phyloP scores from a whole-genome alignment of 2,329 filamentous ascomycete species.

The Nemania abortiva region DNA sequence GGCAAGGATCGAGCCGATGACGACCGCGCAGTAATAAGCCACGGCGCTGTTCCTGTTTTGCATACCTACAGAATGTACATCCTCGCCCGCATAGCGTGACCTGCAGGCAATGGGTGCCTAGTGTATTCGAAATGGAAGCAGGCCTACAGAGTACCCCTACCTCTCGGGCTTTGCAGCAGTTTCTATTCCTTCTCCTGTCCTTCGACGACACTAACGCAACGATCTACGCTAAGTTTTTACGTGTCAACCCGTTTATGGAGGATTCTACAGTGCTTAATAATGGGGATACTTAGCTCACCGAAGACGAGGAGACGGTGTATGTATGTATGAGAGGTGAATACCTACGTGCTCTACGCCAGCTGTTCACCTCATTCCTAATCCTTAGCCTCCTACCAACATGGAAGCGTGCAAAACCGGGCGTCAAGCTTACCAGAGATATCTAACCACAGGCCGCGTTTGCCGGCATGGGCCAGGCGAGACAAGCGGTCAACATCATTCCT shows the following conservation, averaged over 20 bases:
- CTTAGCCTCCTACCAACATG: constrained; percentile 20
- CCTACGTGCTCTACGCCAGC: background rate
- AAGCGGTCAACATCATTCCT: constrained; percentile 26
- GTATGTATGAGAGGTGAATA: background rate
- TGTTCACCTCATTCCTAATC: background rate
- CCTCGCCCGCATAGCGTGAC: constrained; percentile 10
- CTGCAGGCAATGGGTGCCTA: constrained; percentile 13
- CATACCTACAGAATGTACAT: constrained; percentile 16
- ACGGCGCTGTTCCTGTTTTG: constrained; percentile 33
- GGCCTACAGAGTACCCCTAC: constrained; percentile 5
- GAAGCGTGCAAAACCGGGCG: constrained; percentile 5
- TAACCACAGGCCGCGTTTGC: constrained; percentile 10
- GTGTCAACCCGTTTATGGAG: constrained; percentile 6
- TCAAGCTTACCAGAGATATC: constrained; percentile 6
- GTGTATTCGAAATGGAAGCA: constrained; percentile 16
- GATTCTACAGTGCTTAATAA: background rate
- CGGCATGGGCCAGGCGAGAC: constrained; percentile 24
- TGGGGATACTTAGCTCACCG: background rate
- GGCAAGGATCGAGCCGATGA: constrained; percentile 29
- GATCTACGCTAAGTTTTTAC: background rate
- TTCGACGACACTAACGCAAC: background rate
- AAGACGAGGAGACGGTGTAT: background rate
- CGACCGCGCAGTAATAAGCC: constrained; percentile 28
- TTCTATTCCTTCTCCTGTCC: background rate
- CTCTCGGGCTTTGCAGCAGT: constrained; percentile 14